Base-by-base conservation (phyloP, 257 asterid species). In the Lycium barbarum region DNA sequence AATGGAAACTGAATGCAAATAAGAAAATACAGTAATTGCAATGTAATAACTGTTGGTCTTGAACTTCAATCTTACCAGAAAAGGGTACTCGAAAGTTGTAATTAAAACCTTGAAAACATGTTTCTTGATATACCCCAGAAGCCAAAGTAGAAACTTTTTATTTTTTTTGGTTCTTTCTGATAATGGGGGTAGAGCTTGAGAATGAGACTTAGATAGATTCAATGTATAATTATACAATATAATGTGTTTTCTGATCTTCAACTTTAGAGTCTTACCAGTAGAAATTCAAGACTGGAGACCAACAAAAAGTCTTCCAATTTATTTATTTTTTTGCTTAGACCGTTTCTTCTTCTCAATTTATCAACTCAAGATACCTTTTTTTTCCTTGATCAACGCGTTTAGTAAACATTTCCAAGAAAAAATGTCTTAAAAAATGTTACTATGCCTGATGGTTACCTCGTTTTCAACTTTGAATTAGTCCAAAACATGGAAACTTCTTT, bases 371-470 rank as follows among this genome's bases (percentile, higher is more conserved):
- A 40, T 51, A 84, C 59, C 51, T 53, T 70, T 72, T 49, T 57
- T 18, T 68, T n/a, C 35, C 55, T 81, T 72, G 26, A 85, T 71
- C 83, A 85, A 82, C 88, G 88, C 88, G 88, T 59, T 72, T 85
- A 57, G 61, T 33, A 47, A 83, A 71, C 18, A 55, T 68, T 68
- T 70, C n/a, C 82, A 5, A 45, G 62, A 58, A 81, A 71, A n/a
- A 15, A n/a, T 74, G 59, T 67, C 4, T 33, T 53, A 58, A 81
- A 71, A n/a, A 15, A n/a, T 74, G 59, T 67, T 1, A 73, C 62
- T 22, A 68, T 47, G 74, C 47, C 57, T 20, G 40, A 43, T 38
- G 43, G 57, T 17, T 43, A 20, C 20, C 74, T 11, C 7, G 7
- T 12, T 58, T 62, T 62, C 33, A 81, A 81, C 74, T 81, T 81